phyloP scores from a whole-genome alignment of 805 yeast genomes.

The Hanseniaspora valbyensis region DNA sequence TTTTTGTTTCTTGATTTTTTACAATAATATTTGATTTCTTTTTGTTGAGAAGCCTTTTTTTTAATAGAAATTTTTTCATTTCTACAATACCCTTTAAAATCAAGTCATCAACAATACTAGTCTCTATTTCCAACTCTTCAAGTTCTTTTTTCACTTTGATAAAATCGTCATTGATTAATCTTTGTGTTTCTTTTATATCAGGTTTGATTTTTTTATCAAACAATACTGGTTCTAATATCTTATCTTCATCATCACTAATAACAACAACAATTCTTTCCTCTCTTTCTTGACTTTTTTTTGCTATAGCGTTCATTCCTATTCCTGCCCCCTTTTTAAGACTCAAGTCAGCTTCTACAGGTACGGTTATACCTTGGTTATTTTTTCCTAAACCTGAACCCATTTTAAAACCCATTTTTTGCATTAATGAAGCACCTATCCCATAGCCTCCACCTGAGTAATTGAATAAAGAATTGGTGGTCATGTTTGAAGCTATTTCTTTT shows the following conservation, averaged over 20 bases:
- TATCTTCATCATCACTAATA: constrained; percentile 20
- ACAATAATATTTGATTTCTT: neutral
- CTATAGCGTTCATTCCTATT: constrained; percentile 50
- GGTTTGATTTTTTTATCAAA: too few relatives aligned
- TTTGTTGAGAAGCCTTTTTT: neutral
- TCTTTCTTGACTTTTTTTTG: constrained; percentile 19
- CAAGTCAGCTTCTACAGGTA: constrained; percentile 64
- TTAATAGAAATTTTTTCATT: neutral
- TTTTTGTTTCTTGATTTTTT: too few relatives aligned
- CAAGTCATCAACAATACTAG: neutral
- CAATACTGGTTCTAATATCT: neutral
- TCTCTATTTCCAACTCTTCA: neutral
- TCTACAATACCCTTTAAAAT: neutral
- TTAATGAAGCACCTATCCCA: constrained; percentile 74
- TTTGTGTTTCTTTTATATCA: neutral
- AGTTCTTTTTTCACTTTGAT: neutral
- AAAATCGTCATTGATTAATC: neutral
- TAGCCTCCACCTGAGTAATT: too few relatives aligned
- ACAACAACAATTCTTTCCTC: constrained; percentile 17
- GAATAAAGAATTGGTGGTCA: too few relatives aligned
- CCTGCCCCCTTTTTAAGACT: constrained; percentile 50
- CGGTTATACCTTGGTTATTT: constrained; percentile 56
- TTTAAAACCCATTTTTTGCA: constrained; percentile 78
- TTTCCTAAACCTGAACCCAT: constrained; percentile 80
- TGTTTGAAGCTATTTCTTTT: too few relatives aligned